Percentiles rank a stretch among this genome's conserved stretches.
phyloP scores from a whole-genome alignment of 495 filamentous ascomycete species.

The Talaromyces ruber region DNA sequence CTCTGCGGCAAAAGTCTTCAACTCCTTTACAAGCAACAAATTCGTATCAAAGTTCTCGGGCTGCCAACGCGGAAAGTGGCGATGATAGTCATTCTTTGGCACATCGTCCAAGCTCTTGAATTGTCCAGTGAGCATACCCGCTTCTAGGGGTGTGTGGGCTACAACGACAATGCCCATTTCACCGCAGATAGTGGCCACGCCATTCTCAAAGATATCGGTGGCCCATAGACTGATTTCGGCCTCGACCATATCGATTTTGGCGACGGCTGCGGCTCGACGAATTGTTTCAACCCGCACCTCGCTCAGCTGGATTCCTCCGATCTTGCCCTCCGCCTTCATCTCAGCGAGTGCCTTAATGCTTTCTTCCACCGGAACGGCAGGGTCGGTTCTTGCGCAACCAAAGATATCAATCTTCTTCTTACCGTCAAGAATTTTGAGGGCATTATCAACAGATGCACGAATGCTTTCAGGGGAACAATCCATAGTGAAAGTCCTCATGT shows the following conservation, averaged over 20 bases:
- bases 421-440: conserved; percentile 47
- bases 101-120: conserved; percentile 52
- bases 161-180: conserved; percentile 53
- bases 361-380: conserved; percentile 42
- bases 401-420: conserved; percentile 70
- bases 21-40: conserved; percentile 48
- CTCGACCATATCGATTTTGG: conserved; percentile 56
- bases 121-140: conserved; percentile 44
- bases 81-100: conserved; percentile 34
- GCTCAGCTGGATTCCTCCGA: conserved; percentile 51
- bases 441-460: conserved; percentile 46
- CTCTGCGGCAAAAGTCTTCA: conserved; percentile 51
- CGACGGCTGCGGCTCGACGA: conserved; percentile 49
- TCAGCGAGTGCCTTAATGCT: conserved; percentile 35
- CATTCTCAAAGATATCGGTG: conserved; percentile 52
- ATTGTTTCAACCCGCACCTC: conserved; percentile 59
- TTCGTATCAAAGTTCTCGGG: conserved; percentile 60
- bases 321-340: conserved; percentile 36
- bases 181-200: conserved; percentile 52
- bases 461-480: conserved; percentile 44
- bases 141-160: conserved; percentile 46
- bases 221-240: conserved; percentile 58
- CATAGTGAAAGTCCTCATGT: conserved; percentile 16
- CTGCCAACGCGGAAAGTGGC: conserved; percentile 51
- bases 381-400: conserved; percentile 59